Evolutionary conservation across 108 stramenopile genomes (phyloP).

Genomic region (Bacterosira constricta): DNA sequence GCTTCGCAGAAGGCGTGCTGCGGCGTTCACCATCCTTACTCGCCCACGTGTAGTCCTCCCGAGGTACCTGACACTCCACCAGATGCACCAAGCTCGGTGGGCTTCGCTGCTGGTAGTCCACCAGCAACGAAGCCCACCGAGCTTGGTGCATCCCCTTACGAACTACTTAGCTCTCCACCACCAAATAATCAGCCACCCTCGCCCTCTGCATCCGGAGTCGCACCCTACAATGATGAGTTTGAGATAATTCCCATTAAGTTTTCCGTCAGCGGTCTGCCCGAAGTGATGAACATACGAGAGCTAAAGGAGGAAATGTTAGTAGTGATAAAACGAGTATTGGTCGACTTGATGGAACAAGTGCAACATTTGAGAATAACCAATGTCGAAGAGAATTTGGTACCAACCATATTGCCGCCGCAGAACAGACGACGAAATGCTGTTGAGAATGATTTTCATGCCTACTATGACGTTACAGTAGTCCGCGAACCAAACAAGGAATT

Average conservation of each 20-base stretch:
- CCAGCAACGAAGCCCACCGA: no score
- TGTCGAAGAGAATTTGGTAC: neutral
- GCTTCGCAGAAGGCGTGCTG: neutral
- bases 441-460: no score
- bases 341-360: neutral
- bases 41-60: no score
- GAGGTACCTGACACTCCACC: no score
- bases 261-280: neutral
- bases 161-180: no score
- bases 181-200: no score
- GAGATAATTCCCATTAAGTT: neutral
- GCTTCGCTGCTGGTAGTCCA: no score
- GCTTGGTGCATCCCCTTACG: no score
- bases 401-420: neutral
- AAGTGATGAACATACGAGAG: neutral
- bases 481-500: neutral
- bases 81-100: no score
- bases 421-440: neutral
- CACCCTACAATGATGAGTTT: neutral
- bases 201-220: neutral
- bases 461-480: constrained; percentile 2
- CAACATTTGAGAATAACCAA: neutral
- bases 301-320: neutral
- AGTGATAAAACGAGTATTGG: neutral
- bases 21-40: neutral